Base-by-base conservation (phyloP, 768 basidiomycete genomes). In the Tubosaeta brunneosetosa region DNA sequence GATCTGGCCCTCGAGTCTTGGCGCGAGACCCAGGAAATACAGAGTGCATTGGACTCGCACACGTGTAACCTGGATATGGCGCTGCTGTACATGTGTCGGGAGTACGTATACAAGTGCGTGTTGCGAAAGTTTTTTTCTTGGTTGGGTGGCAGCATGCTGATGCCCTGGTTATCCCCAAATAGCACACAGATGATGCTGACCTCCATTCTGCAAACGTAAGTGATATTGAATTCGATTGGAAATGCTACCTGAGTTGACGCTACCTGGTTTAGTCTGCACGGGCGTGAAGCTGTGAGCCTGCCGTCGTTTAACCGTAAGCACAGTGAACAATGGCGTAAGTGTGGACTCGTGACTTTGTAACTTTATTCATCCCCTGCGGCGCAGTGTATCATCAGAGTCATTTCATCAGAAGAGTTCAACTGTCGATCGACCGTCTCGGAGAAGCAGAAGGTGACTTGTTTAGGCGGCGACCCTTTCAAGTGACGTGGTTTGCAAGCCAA, bases 261-360 rank as follows among this genome's bases (percentile, higher is more conserved):
- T 71, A 68, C 63, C 68, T 8, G 27, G 19, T 50, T 19, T 50
- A 79, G 80, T 49, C 63, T 85, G 56, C 81, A 82, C 58, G 79
- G 80, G 25, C 70, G 79, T 40, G 76, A 77, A 45, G 71, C 66
- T 42, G 73, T 74, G 26, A 63, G 67, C 38, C 64, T 74, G 22
- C 82, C 81, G 22, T 73, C 81, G 32, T 85, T 87, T 73, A 86
- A 80, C 53, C 81, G 82, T 6, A 80, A 81, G 59, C 85, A 88
- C 53, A 83, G 84, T 0, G 82, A 86, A 58, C 85, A 90, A 60
- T 91, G 88, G 88, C 73, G 88, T 91, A 68, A 66, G 87, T 82
- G 26, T 49, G 11, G 6, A 7, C 14, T 34, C 14, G 31, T 36
- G 19, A 27, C 11, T 37, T 52, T 38, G 31, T 44, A 46, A 14